Conservation (phyloP, 2,329 filamentous ascomycete species). For the Fusarium odoratissimum region DNA sequence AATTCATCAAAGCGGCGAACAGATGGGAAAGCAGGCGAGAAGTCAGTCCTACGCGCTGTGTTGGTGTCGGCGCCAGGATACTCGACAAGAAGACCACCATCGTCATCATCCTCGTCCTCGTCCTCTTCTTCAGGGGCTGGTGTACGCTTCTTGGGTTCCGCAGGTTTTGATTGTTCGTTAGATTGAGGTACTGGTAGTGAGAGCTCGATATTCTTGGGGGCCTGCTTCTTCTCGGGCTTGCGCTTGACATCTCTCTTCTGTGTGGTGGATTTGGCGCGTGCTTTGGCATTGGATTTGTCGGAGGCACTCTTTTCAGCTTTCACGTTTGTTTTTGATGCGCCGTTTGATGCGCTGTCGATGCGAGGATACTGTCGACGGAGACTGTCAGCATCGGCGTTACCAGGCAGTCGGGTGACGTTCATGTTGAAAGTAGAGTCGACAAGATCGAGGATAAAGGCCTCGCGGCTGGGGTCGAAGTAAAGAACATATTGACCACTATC, state of each 20-base stretch:
- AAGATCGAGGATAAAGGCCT: constrained; percentile 84
- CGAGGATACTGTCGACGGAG: constrained; percentile 76
- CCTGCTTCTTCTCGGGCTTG: constrained; percentile 52
- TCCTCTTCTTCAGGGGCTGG: constrained; percentile 60
- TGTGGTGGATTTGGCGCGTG: constrained; percentile 38
- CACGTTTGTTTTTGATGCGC: constrained; percentile 29
- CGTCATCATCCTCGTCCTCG: constrained; percentile 67
- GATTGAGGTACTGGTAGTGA: constrained; percentile 51
- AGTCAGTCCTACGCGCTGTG: constrained; percentile 52
- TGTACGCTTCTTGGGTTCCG: constrained; percentile 46
- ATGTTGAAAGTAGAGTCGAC: constrained; percentile 87
- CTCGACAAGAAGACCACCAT: constrained; percentile 68
- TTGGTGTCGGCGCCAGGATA: constrained; percentile 64
- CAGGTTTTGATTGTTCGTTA: constrained; percentile 29
- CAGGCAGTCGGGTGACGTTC: constrained; percentile 80
- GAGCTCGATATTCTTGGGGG: constrained; percentile 49
- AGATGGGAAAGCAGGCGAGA: constrained; percentile 62
- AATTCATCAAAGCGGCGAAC: constrained; percentile 66
- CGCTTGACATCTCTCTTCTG: constrained; percentile 48
- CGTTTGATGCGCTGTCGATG: constrained; percentile 56
- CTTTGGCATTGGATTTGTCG: constrained; percentile 43
- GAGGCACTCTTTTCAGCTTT: constrained; percentile 19
- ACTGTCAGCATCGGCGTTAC: constrained; percentile 70
- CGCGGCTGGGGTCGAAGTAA: constrained; percentile 78
- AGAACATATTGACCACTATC: constrained; percentile 72